Evolutionary conservation across 768 basidiomycete species (phyloP).

Genomic region (Clavaria fumosa): DNA sequence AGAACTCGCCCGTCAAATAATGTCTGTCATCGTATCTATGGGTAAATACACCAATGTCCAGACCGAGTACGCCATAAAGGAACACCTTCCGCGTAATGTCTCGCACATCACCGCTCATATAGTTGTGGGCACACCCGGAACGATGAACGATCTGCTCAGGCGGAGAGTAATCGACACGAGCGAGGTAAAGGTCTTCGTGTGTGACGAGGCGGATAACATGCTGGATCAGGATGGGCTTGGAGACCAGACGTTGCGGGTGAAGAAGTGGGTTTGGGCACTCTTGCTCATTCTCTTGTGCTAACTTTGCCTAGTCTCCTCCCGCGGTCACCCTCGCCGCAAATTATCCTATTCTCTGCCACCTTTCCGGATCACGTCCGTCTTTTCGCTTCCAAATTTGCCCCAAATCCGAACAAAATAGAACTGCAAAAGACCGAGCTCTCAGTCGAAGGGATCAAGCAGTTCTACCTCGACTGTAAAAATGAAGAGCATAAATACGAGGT

Average conservation of each 20-base stretch:
- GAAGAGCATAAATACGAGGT: conserved; percentile 95
- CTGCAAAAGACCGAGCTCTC: conserved; percentile 87
- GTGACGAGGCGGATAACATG: conserved; percentile 99
- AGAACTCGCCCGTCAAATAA: conserved; percentile 94
- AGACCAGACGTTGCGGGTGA: conserved; percentile 85
- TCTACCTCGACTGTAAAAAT: conserved; percentile 91
- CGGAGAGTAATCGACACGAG: conserved; percentile 64
- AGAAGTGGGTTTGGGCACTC: conserved; percentile 47
- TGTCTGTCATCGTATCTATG: conserved; percentile 87
- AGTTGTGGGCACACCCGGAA: conserved; percentile 93
- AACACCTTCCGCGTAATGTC: conserved; percentile 52
- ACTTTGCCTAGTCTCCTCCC: conserved; percentile 36
- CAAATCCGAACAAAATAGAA: conserved; percentile 91
- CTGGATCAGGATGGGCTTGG: conserved; percentile 86
- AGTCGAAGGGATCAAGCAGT: conserved; percentile 89
- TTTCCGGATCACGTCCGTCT: conserved; percentile 86
- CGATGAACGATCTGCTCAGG: conserved; percentile 76
- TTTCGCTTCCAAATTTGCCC: conserved; percentile 91
- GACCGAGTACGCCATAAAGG: conserved; percentile 92
- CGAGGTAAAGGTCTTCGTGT: conserved; percentile 80
- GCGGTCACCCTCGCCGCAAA: conserved; percentile 43
- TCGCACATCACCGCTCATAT: conserved; percentile 72
- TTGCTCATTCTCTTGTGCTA: conserved; percentile 1
- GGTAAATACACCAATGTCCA: conserved; percentile 89
- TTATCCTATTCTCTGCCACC: conserved; percentile 95